Evolutionary conservation across 78 protist genomes (phyloP).

Genomic region (Dictyostelium brefeldianum): DNA sequence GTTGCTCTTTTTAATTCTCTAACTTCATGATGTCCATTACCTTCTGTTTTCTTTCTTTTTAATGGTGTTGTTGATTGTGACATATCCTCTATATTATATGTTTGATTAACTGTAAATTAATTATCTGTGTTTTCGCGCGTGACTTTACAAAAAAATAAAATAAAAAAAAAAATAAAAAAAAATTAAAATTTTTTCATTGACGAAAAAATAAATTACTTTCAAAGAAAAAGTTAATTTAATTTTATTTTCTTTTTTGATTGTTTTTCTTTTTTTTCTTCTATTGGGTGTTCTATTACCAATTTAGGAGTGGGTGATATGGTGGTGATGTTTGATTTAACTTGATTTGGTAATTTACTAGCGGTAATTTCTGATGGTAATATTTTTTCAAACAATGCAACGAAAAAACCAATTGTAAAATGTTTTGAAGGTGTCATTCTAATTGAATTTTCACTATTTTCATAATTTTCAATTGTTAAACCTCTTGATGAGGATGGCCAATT

Average conservation of each 20-base stretch:
- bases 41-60: slow-evolving; percentile 15
- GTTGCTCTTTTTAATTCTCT: slow-evolving; percentile 71
- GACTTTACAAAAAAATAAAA: not conserved
- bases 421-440: slow-evolving; percentile 57
- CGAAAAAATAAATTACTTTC: not conserved
- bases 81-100: not conserved
- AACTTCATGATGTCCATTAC: not conserved
- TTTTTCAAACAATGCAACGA: slow-evolving; percentile 76
- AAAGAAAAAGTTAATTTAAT: not conserved
- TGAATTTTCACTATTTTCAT: slow-evolving; percentile 30
- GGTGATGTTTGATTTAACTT: too few relatives aligned
- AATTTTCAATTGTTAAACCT: slow-evolving; percentile 58
- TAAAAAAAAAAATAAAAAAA: not conserved
- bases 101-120: not conserved
- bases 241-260: not conserved
- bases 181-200: not conserved
- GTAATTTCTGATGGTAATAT: not conserved
- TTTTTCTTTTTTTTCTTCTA: not conserved
- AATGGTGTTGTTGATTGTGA: slow-evolving; percentile 10
- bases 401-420: slow-evolving; percentile 81
- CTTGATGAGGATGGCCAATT: slow-evolving; percentile 54
- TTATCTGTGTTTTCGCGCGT: not conserved
- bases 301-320: too few relatives aligned
- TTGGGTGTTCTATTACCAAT: too few relatives aligned
- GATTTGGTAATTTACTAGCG: too few relatives aligned